Evolutionary conservation across 1,284 basidiomycete species (phyloP).

Genomic region (Sparassis latifolia): DNA sequence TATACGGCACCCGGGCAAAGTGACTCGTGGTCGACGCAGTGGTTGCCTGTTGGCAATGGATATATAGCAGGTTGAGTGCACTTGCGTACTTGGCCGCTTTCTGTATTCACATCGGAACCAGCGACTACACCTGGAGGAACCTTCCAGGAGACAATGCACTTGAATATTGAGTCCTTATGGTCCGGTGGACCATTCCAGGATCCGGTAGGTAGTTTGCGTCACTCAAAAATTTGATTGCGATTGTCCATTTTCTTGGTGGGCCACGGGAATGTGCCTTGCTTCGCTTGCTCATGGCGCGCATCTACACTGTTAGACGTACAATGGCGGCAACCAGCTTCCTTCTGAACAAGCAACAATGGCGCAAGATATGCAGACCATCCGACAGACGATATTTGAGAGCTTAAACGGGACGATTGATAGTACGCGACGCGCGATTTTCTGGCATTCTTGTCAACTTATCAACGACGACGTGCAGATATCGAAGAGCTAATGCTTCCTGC

Average conservation of each 20-base stretch:
- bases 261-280: no score
- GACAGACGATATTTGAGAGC: slow-evolving; percentile 52
- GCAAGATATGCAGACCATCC: slow-evolving; percentile 44
- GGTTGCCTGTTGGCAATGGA: slow-evolving; percentile 68
- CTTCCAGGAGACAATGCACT: slow-evolving; percentile 49
- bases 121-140: slow-evolving; percentile 64
- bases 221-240: background rate
- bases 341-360: slow-evolving; percentile 40
- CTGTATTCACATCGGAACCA: slow-evolving; percentile 16
- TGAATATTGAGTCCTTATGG: slow-evolving; percentile 75
- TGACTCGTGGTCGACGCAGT: slow-evolving; percentile 48
- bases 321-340: slow-evolving; percentile 59
- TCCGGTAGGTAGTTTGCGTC: slow-evolving; percentile 34
- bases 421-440: slow-evolving; percentile 23
- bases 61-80: slow-evolving; percentile 51
- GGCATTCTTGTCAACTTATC: background rate
- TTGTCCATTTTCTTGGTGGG: no score
- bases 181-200: slow-evolving; percentile 67
- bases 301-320: slow-evolving; percentile 42
- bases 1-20: slow-evolving; percentile 42
- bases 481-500: slow-evolving; percentile 42
- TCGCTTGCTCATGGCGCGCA: no score
- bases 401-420: slow-evolving; percentile 53
- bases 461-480: slow-evolving; percentile 37
- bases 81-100: background rate